Conservation (phyloP, 1,284 basidiomycete genomes). For the Ganoderma meredithae region DNA sequence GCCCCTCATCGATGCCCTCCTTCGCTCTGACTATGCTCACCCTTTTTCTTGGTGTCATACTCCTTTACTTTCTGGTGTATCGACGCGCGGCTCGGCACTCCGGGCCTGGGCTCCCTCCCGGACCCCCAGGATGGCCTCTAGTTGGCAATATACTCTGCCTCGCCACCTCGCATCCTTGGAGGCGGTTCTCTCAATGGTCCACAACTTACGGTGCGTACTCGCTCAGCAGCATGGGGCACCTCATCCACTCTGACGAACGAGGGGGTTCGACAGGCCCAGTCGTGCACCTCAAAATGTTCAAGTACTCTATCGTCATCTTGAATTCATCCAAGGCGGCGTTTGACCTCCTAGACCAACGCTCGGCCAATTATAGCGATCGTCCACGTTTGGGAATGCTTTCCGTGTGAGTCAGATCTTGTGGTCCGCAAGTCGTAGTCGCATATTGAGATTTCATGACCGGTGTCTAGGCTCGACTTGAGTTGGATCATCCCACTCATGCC, state of each 20-base stretch:
- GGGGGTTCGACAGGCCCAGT: not conserved
- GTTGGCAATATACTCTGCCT: not conserved
- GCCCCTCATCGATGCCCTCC: too few relatives aligned
- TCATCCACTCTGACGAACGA: not conserved
- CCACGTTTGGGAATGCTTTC: conserved; percentile 7
- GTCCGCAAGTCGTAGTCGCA: not conserved
- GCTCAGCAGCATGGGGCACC: not conserved
- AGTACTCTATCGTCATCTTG: conserved; percentile 4
- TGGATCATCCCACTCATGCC: conserved; percentile 44
- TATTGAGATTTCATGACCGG: not conserved
- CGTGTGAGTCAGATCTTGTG: not conserved
- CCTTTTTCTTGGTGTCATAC: not conserved
- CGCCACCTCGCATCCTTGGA: not conserved
- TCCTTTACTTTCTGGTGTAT: not conserved
- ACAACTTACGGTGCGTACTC: not conserved
- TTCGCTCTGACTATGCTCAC: too few relatives aligned
- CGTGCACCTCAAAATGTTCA: conserved; percentile 8
- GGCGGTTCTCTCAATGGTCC: not conserved
- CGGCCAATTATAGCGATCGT: conserved; percentile 11
- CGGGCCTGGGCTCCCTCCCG: not conserved
- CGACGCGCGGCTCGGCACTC: not conserved
- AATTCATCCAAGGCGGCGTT: conserved; percentile 7
- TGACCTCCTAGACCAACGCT: conserved; percentile 11
- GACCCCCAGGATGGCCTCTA: not conserved
- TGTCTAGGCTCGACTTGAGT: conserved; percentile 47